Base-by-base conservation (phyloP, 2,329 filamentous ascomycete genomes). In the Aspergillus sergii region DNA sequence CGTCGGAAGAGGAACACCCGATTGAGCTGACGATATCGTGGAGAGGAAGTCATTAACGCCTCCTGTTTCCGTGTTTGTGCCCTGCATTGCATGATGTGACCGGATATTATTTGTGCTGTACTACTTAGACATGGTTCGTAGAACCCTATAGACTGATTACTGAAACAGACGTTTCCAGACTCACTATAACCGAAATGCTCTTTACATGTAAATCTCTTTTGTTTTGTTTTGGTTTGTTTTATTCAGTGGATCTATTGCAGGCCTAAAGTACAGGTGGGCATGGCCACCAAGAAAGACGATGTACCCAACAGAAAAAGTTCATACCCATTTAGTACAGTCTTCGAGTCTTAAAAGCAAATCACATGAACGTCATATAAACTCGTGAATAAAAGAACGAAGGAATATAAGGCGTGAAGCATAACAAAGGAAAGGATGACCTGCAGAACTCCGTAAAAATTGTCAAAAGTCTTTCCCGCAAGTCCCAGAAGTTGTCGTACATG, bases 1-100 rank as follows among this genome's bases (percentile, higher is more conserved):
- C 71, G 39, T 73, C 76, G 1, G 59, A 70, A 36, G 73, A 60
- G 23, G 69, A 70, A 2, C 77, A 79, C 62, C 70, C 69, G 1
- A 69, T 79, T 57, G 70, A 77, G 46, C 58, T 79, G 28, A 68
- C 71, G 39, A 75, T 79, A 39, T 67, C 60, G 2, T 79, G 77
- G 77, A 70, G 68, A 36, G 64, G 64, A 39, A 39, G 10, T 50
- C 16, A 30, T 23, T 51, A 30, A 34, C 12, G 3, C 3, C 48
- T 51, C 45, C 4, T 19, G 14, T 51, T n/a, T 32, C 34, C 28
- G 10, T 51, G 26, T 16, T 32, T 34, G 9, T n/a, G 1, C 9
- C 21, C 16, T 51, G 48, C 16, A 51, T 32, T 32, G 48, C 26
- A 2, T 51, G 9, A 32, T 51, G 10, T 51, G 28, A 7, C 48